Base-by-base conservation (phyloP, 2,329 filamentous ascomycete species). In the Pestalotiopsis sp. region DNA sequence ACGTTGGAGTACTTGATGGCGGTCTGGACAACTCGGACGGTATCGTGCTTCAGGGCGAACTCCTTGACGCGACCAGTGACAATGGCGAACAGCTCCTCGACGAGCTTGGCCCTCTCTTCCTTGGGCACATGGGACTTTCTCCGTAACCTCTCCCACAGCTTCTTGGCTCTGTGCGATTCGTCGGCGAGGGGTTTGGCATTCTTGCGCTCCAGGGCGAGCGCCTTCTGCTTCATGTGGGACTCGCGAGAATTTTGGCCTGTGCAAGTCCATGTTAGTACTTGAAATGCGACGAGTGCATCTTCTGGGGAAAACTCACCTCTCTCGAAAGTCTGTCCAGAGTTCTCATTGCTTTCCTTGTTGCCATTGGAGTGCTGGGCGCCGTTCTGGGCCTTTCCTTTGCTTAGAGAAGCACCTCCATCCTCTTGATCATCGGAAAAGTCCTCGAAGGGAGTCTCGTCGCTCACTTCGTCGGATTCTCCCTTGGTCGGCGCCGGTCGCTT, bases 21-120 rank as follows among this genome's bases (percentile, higher is more conserved):
- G 13, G 95, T 98, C 83, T 99, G 96, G 31, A 99, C 92, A 57
- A 97, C 94, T 74, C 96, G 90, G n/a, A 97, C 95, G 45, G 94
- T 93, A 79, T 99, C 96, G 80, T 99, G 96, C 88, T 99, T 99
- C 83, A 99, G 93, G 23, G 98, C 95, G 74, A 98, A 97, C 71
- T 98, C 96, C 81, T 93, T 94, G 75, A 98, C 92, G 68, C 93
- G 90, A 66, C 95, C 95, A 27, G 93, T 96, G 75, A 98, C 93
- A 77, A 99, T 97, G 68, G 88, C 87, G 80, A 97, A 98, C 31
- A 99, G 87, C 83, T 99, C 95, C 70, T 91, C 89, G 62, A 98
- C 92, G 56, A 99, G 88, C 78, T 92, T 87, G 80, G 95, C 92
- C 71, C 96, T 89, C 84, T 99, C 95, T 52, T 97, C 93, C 75